Conservation (phyloP, 2,329 filamentous ascomycete species). For the Thermothelomyces thermophilus region DNA sequence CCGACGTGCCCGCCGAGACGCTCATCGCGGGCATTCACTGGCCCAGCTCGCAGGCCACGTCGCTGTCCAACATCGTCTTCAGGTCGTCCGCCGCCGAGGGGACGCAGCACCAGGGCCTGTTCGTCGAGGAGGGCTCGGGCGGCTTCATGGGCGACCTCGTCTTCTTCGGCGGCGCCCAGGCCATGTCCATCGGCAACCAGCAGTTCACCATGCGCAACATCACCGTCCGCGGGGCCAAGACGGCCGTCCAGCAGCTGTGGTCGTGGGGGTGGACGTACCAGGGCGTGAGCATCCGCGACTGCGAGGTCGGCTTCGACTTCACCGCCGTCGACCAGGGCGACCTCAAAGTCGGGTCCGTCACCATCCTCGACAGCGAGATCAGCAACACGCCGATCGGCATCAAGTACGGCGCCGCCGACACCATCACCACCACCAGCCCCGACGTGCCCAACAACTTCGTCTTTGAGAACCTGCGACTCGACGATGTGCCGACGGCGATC, state of each 20-base stretch:
- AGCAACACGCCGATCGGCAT: conserved; percentile 62
- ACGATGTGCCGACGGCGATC: conserved; percentile 37
- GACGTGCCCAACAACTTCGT: conserved; percentile 37
- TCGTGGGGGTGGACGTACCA: conserved; percentile 73
- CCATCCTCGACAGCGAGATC: conserved; percentile 68
- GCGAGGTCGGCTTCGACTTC: conserved; percentile 62
- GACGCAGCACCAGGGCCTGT: conserved; percentile 50
- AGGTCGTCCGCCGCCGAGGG: conserved; percentile 38
- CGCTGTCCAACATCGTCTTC: conserved; percentile 51
- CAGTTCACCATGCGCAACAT: conserved; percentile 67
- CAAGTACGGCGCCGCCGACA: conserved; percentile 33
- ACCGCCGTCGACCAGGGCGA: conserved; percentile 38
- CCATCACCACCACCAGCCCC: conserved; percentile 26
- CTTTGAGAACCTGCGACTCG: conserved; percentile 43
- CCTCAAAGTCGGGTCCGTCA: conserved; percentile 64
- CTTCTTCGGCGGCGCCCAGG: conserved; percentile 61
- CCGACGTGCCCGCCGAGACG: conserved; percentile 38
- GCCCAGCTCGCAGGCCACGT: conserved; percentile 59
- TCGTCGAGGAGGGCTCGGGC: conserved; percentile 57
- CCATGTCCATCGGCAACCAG: conserved; percentile 50
- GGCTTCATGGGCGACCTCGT: conserved; percentile 62
- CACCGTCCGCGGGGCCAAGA: conserved; percentile 57
- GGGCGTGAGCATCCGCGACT: conserved; percentile 56
- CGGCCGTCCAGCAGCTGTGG: conserved; percentile 66
- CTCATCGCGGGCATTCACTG: conserved; percentile 55